Evolutionary conservation across 768 basidiomycete genomes (phyloP).

Genomic region (Boletus tomentosulus): DNA sequence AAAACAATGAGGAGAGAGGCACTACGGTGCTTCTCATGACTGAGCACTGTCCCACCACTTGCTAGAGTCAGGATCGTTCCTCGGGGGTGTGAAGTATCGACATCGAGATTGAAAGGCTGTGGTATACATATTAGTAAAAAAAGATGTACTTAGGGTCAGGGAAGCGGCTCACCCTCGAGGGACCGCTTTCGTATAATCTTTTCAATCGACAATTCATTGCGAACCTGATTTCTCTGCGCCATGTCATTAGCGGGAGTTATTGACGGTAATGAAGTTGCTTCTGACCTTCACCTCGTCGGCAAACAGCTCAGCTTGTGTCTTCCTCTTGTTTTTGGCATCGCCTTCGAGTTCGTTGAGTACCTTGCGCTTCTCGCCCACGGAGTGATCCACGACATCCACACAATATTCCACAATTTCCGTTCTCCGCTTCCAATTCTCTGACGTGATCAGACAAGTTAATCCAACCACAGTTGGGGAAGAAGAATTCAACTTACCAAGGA

Average conservation of each 20-base stretch:
- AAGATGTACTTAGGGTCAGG: conserved; percentile 12
- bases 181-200: conserved; percentile 66
- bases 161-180: conserved; percentile 53
- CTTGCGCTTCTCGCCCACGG: conserved; percentile 52
- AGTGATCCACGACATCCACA: conserved; percentile 62
- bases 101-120: conserved; percentile 78
- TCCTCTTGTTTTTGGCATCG: conserved; percentile 45
- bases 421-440: conserved; percentile 69
- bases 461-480: conserved; percentile 14
- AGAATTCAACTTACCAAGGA: conserved; percentile 55
- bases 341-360: conserved; percentile 39
- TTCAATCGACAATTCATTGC: conserved; percentile 70
- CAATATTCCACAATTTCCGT: conserved; percentile 76
- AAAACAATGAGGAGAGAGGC: conserved; percentile 30
- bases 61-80: conserved; percentile 51
- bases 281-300: conserved; percentile 70
- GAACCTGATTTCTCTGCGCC: conserved; percentile 65
- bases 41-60: conserved; percentile 50
- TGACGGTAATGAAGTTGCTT: conserved; percentile 27
- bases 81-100: conserved; percentile 70
- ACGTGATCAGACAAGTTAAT: conserved; percentile 17
- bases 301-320: conserved; percentile 53
- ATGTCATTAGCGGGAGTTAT: conserved; percentile 26
- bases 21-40: conserved; percentile 32
- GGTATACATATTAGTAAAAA: conserved; percentile 13